Conservation (phyloP, 192 early-diverging fungal genomes). For the Rhizophagus sp. region DNA sequence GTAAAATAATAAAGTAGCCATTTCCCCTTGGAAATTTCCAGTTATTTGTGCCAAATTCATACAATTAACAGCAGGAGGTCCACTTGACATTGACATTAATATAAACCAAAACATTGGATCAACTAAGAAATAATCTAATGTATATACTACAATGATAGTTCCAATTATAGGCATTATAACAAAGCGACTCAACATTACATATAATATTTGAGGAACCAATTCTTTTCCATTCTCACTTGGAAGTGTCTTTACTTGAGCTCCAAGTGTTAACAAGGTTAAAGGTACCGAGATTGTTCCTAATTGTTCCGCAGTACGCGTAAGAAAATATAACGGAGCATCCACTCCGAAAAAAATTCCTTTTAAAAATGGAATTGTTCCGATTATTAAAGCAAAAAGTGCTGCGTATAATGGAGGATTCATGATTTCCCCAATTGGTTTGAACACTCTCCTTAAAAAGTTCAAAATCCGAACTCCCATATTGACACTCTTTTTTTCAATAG, state of each 20-base stretch:
- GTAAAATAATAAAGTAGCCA: conserved; percentile 30
- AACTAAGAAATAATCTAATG: conserved; percentile 1
- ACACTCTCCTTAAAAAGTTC: background rate
- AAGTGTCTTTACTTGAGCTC: conserved; percentile 31
- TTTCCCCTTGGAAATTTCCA: conserved; percentile 24
- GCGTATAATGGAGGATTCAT: conserved; percentile 33
- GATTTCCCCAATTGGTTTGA: background rate
- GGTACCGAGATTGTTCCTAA: conserved; percentile 24
- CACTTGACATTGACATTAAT: conserved; percentile 24
- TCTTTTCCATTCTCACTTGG: background rate
- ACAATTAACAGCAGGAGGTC: conserved; percentile 32
- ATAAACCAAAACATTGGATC: conserved; percentile 36
- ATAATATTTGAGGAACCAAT: conserved; percentile 3
- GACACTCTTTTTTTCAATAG: background rate
- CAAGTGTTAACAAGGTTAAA: conserved; percentile 28
- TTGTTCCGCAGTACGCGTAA: conserved; percentile 7
- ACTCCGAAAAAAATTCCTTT: conserved; percentile 19
- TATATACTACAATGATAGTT: background rate
- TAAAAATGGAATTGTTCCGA: conserved; percentile 18
- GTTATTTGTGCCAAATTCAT: conserved; percentile 32
- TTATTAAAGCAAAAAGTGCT: conserved; percentile 9
- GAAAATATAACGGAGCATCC: background rate
- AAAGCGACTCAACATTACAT: conserved; percentile 13
- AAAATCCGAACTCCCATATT: background rate
- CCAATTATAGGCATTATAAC: conserved; percentile 31